Evolutionary conservation across 148 eudicot genomes (phyloP), one percentile per base, ranked within the genome.

Genomic region (Rhododendron williamsianum): DNA sequence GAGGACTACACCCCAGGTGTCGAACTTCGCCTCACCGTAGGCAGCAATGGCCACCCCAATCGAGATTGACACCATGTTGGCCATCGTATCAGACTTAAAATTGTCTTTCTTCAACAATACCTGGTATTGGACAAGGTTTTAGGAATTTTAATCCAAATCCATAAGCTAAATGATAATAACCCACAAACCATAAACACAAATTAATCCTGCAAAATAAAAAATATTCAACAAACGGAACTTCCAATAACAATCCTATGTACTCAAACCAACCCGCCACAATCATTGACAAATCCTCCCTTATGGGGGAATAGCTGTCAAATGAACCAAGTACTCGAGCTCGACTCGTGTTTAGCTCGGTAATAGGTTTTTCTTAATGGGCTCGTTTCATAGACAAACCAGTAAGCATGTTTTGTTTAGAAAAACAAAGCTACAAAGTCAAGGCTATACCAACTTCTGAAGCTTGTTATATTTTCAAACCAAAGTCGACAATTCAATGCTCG

Each of bases 11-110:
- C 86, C 86, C 81, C 81, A 84, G 15, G 76, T 3, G 25, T 84
- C 76, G 19, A 84, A 84, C 38, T 41, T 84, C 3, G 86, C 86
- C 76, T 84, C 86, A 13, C 86, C 86, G 0, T 84, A 84, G 27
- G 86, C 82, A 13, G 86, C 86, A 8, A 84, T 84, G n/a, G 82
- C 86, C 7, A 84, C 86, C 13, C 86, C 86, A 21, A 84, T n/a
- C 19, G 86, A 84, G 56, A 84, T 84, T 25, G 86, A 84, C 9
- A 84, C 36, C 86, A 84, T 84, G 56, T 84, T 84, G 15, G 86
- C 58, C 86, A 84, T 77, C 2, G 82, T 84, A 0, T 84, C 74
- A 38, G 82, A 54, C 73, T 84, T 84, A 51, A 84, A 84, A 13
- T 10, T 27, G 9, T 84, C 86, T 41, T 84, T 85, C 48, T 85